Conservation (phyloP, 768 basidiomycete species). For the Boletus vermiculosoides region DNA sequence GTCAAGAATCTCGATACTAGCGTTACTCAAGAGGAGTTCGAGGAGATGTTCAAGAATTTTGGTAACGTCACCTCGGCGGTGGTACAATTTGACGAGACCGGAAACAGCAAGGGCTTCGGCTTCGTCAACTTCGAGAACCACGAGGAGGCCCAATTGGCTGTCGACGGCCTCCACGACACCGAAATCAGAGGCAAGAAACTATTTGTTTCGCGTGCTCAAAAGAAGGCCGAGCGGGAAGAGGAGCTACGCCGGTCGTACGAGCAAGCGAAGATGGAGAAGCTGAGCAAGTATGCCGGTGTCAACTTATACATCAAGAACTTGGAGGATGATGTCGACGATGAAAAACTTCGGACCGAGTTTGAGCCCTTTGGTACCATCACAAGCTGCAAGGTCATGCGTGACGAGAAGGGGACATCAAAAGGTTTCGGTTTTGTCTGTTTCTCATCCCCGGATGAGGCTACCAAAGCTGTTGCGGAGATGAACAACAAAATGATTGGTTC, state of each 20-base stretch:
- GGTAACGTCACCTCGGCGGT: slow-evolving; percentile 89
- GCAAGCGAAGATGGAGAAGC: slow-evolving; percentile 93
- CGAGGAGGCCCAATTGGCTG: slow-evolving; percentile 88
- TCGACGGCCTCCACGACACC: slow-evolving; percentile 83
- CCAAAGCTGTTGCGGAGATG: slow-evolving; percentile 99
- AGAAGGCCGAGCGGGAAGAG: slow-evolving; percentile 97
- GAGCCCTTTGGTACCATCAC: slow-evolving; percentile 97
- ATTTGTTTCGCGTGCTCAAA: slow-evolving; percentile 95
- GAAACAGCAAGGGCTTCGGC: slow-evolving; percentile 95
- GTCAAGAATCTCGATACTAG: slow-evolving; percentile 94
- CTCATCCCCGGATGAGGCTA: slow-evolving; percentile 97
- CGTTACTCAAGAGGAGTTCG: slow-evolving; percentile 82
- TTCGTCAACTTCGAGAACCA: slow-evolving; percentile 96
- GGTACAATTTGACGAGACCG: slow-evolving; percentile 79
- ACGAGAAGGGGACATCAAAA: slow-evolving; percentile 90
- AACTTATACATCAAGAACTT: slow-evolving; percentile 99
- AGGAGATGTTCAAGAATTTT: slow-evolving; percentile 70
- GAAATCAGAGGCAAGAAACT: slow-evolving; percentile 87
- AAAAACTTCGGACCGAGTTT: slow-evolving; percentile 94
- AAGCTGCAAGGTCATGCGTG: slow-evolving; percentile 98
- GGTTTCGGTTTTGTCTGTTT: slow-evolving; percentile 99
- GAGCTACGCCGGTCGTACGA: slow-evolving; percentile 93
- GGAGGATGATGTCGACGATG: slow-evolving; percentile 97
- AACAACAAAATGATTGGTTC: slow-evolving; percentile 99
- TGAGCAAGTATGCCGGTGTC: slow-evolving; percentile 98